Evolutionary conservation across 495 filamentous ascomycete species (phyloP), one percentile per base, ranked within the genome.

Genomic region (Lindgomyces ingoldianus): DNA sequence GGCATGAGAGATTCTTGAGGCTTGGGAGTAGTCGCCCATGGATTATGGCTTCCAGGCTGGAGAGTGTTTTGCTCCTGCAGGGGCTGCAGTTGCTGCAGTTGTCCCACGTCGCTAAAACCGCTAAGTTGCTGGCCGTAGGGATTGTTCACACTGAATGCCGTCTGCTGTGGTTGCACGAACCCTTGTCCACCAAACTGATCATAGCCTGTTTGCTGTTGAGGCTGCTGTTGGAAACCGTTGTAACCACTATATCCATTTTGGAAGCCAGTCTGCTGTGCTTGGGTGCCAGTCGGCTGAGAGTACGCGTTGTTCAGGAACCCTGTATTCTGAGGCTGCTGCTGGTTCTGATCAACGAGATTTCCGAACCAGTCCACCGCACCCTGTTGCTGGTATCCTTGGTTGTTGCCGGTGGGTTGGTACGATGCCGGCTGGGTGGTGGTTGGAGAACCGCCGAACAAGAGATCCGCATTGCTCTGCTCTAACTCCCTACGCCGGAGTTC

Each of bases 381-480:
- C 70, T 96, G 93, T 76, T 99, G 95, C 77, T 96, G 91, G 72
- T 98, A 99, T 42, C 93, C 91, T 76, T 96, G 93, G 74, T 97
- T 97, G 78, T 88, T 91, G 2, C 89, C 89, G 8, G 92, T 96
- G 27, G 85, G 85, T 78, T 96, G 91, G 47, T 89, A 83, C 62
- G 85, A 85, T 29, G 82, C 74, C 14, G 78, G 81, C 64, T 57
- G 54, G 12, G 58, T 18, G 14, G 59, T 47, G 9, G 57, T 56
- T 18, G 89, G 87, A 21, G 86, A 84, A 71, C 94, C 90, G 69
- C 96, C 93, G 70, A 99, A 98, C 41, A 99, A 80, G 30, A 90
- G 86, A 16, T 87, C 77, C 4, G 91, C 89, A 71, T 98, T 96
- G 73, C 78, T 89, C 66, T 96, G 90, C 77, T 98, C 95, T 57